Evolutionary conservation across 257 asterid species (phyloP), one percentile per base, ranked within the genome.

Genomic region (Misopates orontium): DNA sequence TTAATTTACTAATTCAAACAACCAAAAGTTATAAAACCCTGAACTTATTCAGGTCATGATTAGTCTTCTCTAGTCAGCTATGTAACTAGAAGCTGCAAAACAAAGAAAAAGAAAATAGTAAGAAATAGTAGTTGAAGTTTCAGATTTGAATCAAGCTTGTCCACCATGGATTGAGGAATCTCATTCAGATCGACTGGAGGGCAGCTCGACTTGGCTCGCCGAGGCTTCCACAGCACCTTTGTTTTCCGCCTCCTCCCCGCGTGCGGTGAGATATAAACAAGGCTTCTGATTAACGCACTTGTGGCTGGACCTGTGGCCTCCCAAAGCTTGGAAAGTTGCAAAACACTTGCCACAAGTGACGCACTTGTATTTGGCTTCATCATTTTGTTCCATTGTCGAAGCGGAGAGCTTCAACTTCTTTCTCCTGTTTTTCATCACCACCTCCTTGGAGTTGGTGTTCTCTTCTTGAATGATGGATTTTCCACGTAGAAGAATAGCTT

Each of bases 291-390:
- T 57, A 22, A 41, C 36, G 22, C n/a, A n/a, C n/a, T 76, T 75
- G 66, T 83, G 89, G 63, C 77, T 73, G n/a, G 89, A 83, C 72
- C 25, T 80, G 20, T 83, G 84, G 3, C 89, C 84, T n/a, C 86
- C 84, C 19, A 83, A 42, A 36, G 84, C 86, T 39, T 83, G 84
- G 17, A 32, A 39, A 39, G 64, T 19, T 59, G 64, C 24, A 51
- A 59, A 59, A 24, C 47, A 59, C 48, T 40, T 39, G 51, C 41
- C 51, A 59, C 64, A 59, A 39, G 64, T 12, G 49, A 12, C 19
- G 18, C 84, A 78, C 66, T 58, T 70, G 42, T 36, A 70, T 31
- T 75, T 75, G 57, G 67, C 78, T 62, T 14, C 40, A 58, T 10
- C 64, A 20, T 28, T 28, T 56, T 40, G 51, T 17, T 17, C 74